Base-by-base conservation (phyloP, 2,329 filamentous ascomycete genomes). In the Salinomyces thailandicus region DNA sequence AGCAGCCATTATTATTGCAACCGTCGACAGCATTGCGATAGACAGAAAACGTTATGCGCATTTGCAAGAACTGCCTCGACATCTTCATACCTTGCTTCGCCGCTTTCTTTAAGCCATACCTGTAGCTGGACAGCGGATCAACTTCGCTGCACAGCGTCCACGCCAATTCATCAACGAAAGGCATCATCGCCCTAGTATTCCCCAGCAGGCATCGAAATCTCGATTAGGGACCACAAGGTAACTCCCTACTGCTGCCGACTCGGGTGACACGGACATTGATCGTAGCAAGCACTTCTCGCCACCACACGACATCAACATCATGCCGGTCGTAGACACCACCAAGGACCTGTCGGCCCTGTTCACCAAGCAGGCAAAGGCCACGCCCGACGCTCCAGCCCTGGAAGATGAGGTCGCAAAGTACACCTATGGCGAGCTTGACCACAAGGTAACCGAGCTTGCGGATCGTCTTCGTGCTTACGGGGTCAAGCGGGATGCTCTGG, bases 331-430 rank as follows among this genome's bases (percentile, higher is more conserved):
- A 52, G 81, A 87, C 59, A 77, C 67, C 43, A 72, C 62, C 45
- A 83, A 81, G 60, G 81, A 87, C 61, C 64, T 87, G 41, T 75
- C 79, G 33, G 75, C 79, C 18, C 73, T 86, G 44, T 85, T 87
- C 57, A 62, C 66, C 45, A 62, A 74, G 47, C 83, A 89, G 66
- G 82, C 75, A 36, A 64, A 71, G 44, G 68, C 69, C 17, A 82
- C 81, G 1, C 83, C 82, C 4, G 64, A 83, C 60, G 73, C 75
- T 20, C 56, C 81, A 52, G 83, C 82, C 14, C 62, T 86, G 37
- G 81, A 87, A 56, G 82, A 87, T 60, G 79, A 78, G 45, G 66
- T 62, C 26, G 66, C 67, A 39, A 72, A 65, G 33, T 78, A 82
- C 54, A 85, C 81, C 33, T 89, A 89, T 58, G 69, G 71, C 31